Evolutionary conservation across 2,329 filamentous ascomycete genomes (phyloP).

Genomic region (Tricladium varicosporioides): DNA sequence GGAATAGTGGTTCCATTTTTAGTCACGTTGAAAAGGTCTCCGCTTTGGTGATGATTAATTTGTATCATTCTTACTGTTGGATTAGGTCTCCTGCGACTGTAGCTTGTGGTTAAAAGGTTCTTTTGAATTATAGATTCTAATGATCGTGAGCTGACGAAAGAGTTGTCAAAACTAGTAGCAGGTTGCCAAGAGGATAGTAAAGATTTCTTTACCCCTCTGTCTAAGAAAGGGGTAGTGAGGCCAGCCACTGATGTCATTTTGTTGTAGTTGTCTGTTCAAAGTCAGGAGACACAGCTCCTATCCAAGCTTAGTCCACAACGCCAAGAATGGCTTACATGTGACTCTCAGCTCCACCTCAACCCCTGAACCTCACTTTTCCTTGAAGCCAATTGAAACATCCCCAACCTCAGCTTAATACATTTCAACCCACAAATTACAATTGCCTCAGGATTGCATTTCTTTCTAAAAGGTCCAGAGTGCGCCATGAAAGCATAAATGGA

Average conservation of each 20-base stretch:
- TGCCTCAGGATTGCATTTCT: neutral
- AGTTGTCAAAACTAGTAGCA: too few relatives aligned
- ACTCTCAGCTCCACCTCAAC: neutral
- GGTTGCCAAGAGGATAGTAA: neutral
- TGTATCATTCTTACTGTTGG: conserved; percentile 9
- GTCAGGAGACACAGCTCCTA: neutral
- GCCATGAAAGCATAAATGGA: neutral
- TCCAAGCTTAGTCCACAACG: neutral
- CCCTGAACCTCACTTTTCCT: neutral
- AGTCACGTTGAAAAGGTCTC: conserved; percentile 19
- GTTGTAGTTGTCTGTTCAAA: neutral
- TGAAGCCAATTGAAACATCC: neutral
- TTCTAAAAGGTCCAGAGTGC: neutral
- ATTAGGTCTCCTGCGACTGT: neutral
- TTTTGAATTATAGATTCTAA: neutral
- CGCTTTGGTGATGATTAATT: conserved; percentile 15
- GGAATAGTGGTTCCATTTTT: conserved; percentile 31
- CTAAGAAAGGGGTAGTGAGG: neutral
- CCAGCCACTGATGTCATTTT: neutral
- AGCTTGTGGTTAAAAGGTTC: neutral
- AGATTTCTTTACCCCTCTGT: neutral
- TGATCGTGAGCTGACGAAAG: neutral
- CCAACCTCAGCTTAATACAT: neutral
- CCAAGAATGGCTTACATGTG: neutral
- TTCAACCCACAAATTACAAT: neutral